Conservation (phyloP, 1,139 yeast species). For the Pichia sp. region DNA sequence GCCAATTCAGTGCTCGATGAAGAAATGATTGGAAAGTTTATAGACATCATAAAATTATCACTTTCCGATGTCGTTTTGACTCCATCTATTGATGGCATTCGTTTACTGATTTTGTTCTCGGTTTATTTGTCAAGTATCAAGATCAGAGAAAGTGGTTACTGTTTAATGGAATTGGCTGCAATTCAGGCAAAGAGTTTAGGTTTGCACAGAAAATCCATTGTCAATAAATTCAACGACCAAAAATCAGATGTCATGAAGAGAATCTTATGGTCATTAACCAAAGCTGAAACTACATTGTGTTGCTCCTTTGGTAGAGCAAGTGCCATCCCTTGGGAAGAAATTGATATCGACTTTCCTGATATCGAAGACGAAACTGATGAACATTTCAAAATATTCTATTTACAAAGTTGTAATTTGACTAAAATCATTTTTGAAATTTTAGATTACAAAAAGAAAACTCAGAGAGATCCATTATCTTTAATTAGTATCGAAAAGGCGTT, state of each 20-base stretch:
- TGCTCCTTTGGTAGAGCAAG: constrained; percentile 43
- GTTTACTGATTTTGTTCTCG: constrained; percentile 39
- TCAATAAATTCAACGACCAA: constrained; percentile 31
- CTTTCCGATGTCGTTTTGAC: constrained; percentile 42
- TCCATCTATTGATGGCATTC: constrained; percentile 43
- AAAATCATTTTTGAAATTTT: constrained; percentile 37
- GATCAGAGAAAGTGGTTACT: constrained; percentile 46
- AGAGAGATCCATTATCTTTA: constrained; percentile 37
- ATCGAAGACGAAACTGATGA: constrained; percentile 31
- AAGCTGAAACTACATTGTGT: constrained; percentile 37
- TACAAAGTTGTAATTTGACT: constrained; percentile 34
- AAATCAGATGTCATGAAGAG: constrained; percentile 37
- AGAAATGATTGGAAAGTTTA: constrained; percentile 31
- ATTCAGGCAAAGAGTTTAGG: constrained; percentile 47
- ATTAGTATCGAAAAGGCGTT: constrained; percentile 38
- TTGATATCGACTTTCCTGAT: constrained; percentile 35
- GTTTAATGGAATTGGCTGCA: constrained; percentile 42
- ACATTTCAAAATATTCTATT: constrained; percentile 35
- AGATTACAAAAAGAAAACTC: constrained; percentile 35
- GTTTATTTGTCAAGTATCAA: constrained; percentile 42
- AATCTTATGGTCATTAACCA: constrained; percentile 40
- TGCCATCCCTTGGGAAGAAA: constrained; percentile 39
- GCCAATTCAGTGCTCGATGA: constrained; percentile 25
- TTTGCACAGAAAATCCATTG: constrained; percentile 38
- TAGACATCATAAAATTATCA: constrained; percentile 39